Evolutionary conservation across 805 yeast genomes (phyloP), one percentile per base, ranked within the genome.

Genomic region (Cyberlindnera samutprakarnensis): DNA sequence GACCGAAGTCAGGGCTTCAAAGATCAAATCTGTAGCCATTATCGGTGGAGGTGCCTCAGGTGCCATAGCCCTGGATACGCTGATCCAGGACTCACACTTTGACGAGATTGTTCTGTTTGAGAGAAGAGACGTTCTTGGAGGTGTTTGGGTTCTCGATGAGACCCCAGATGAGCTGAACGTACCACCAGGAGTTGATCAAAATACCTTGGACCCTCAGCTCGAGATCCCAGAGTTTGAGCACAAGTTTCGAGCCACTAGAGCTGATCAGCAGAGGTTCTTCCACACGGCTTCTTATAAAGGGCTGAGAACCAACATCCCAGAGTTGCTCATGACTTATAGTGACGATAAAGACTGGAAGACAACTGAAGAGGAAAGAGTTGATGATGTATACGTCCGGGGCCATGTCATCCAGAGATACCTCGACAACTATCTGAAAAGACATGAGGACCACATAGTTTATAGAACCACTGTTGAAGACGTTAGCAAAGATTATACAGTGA

Each of bases 381-480:
- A 70, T 61, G 26, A 47, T 46, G 13, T 77, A 67, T 49, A 73
- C 76, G 9, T 51, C 51, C 42, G 50, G 6, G 65, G 86, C 32
- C 34, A 46, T 1, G 76, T 71, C 17, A 83, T 83, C 7, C 62
- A 64, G 23, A 42, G 64, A 16, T 84, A 83, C 51, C 47, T 83
- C 30, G 56, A 61, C 25, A 38, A 54, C 12, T 83, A 78, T 45
- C 45, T 70, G 15, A 12, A 35, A 2, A 48, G 59, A 33, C 32
- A 43, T 29, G 10, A 39, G 6, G 53, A 53, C 7, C 41, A 49
- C 6, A 38, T 67, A 6, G 48, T 44, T 2, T 44, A 36, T 20
- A 44, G 45, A 5, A 56, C 71, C 2, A 56, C 69, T 0, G 62
- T 67, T 12, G 72, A 67, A 39, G 57, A 54, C 16, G 56, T 67